A percentile compares a stretch with the other conserved stretches of the same genome.
These are phyloP conservation scores for Lactarius akahatsu DNA, from an alignment of 768 basidiomycete species.

Conservation along the genomic window DNA sequence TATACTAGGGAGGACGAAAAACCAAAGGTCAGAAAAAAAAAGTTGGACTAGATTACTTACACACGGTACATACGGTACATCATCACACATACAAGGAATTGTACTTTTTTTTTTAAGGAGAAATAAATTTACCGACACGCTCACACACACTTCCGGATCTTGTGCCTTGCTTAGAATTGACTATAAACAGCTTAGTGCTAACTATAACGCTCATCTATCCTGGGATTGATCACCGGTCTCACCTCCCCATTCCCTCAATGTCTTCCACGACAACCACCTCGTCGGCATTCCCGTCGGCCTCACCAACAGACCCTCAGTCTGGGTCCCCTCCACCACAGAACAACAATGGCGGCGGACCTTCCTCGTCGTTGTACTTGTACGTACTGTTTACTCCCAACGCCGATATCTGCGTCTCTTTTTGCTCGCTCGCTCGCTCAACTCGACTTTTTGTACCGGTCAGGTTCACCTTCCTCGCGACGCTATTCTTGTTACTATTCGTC, in stretches of 20 bases:
- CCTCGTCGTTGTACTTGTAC: constrained; percentile 32
- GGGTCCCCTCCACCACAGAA: constrained; percentile 1
- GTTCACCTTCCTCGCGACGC: constrained; percentile 71
- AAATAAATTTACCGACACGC: not conserved
- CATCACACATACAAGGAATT: constrained; percentile 2
- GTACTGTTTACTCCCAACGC: constrained; percentile 1
- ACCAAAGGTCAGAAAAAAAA: not conserved
- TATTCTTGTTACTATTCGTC: constrained; percentile 63
- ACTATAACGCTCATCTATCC: not conserved
- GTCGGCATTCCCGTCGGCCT: not conserved
- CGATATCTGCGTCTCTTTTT: not conserved
- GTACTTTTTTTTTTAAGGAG: constrained; percentile 5
- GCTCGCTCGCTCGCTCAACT: constrained; percentile 6
- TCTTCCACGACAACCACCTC: constrained; percentile 12
- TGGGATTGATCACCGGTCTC: not conserved
- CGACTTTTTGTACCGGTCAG: constrained; percentile 36
- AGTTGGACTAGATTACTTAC: constrained; percentile 6
- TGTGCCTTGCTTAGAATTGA: not conserved
- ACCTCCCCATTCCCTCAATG: constrained; percentile 3
- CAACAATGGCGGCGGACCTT: constrained; percentile 16
- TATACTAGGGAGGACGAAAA: constrained; percentile 13
- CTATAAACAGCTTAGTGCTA: not conserved
- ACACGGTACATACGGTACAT: not conserved
- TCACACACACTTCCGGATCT: not conserved
- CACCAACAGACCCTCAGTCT: not conserved